Base-by-base conservation (phyloP, 148 eudicot genomes). In the Fagopyrum homotropicum region DNA sequence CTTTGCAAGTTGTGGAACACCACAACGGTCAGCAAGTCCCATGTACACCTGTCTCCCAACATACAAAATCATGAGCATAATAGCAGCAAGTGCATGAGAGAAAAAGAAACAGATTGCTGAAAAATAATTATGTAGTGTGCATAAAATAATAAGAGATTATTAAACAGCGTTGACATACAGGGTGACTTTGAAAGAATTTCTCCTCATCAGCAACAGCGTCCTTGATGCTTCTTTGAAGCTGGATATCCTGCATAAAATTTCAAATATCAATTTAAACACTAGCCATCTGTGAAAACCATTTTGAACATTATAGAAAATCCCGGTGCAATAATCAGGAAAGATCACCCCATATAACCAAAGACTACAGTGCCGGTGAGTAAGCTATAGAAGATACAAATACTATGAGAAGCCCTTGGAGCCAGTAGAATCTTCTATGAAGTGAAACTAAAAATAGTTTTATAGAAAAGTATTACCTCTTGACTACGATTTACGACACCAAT, bases 141-240 rank as follows among this genome's bases (percentile, higher is more conserved):
- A 19, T 57, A 57, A 15, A 17, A 6, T 44, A 26, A 56, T 49
- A 15, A 74, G 19, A 45, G 68, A 49, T 45, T n/a, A 47, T 52
- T 48, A 47, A 68, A 68, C 40, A 11, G 48, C 43, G 50, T 14
- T 63, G 57, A 64, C 91, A 77, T 95, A 95, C 98, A 55, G 97
- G 97, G 74, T 88, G 97, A 80, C 90, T 89, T 40, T 88, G 91
- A 73, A 95, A 95, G 80, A 89, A 95, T 81, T 84, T 95, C 84
- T 95, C 98, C 84, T 95, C 98, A 44, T 93, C 97, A 59, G 84
- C 87, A 77, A 95, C 90, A 12, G 98, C 98, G 82, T 92, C 97
- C 78, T 89, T 95, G 57, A 95, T 92, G 80, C 88, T 89, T 77
- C 89, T 87, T 55, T 86, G 90, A 45, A 73, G 76, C 79, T 75